These are phyloP conservation scores for Solanum acaule DNA, from an alignment of 257 asterid genomes.

Conservation along the genomic window DNA sequence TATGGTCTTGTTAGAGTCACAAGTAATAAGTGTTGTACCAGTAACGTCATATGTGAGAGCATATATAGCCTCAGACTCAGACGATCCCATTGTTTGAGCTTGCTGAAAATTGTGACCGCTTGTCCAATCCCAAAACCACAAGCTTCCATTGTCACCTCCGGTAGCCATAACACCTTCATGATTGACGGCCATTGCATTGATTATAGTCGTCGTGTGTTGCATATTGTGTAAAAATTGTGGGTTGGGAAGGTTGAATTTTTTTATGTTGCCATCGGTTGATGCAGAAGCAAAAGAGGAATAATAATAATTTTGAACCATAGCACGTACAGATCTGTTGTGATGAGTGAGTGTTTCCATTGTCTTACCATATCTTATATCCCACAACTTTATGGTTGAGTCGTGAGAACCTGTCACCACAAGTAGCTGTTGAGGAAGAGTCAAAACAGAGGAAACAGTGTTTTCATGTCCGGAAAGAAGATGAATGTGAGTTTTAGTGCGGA, in stretches of 20 bases:
- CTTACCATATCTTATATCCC: conserved; percentile 75
- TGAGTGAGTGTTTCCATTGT: neutral
- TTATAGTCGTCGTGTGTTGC: conserved; percentile 63
- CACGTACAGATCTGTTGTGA: neutral
- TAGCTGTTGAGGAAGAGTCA: too few species aligned
- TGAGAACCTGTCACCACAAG: conserved; percentile 27
- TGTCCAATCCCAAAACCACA: conserved; percentile 97
- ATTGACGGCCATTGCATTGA: conserved; percentile 74
- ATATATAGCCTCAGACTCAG: too few species aligned
- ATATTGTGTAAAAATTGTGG: conserved; percentile 84
- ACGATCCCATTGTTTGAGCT: too few species aligned
- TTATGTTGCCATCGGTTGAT: conserved; percentile 68
- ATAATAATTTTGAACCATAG: neutral
- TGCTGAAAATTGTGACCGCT: conserved; percentile 50
- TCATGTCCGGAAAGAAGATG: too few species aligned
- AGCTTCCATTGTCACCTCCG: conserved; percentile 93
- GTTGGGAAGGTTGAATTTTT: conserved; percentile 69
- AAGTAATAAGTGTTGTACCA: too few species aligned
- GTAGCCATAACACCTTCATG: conserved; percentile 79
- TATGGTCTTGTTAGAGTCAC: too few species aligned
- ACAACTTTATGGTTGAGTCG: conserved; percentile 69
- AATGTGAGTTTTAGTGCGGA: too few species aligned
- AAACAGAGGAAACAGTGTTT: too few species aligned
- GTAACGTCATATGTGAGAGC: too few species aligned
- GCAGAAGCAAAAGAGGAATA: conserved; percentile 55